A percentile compares a stretch with the other conserved stretches of the same genome.
These are phyloP conservation scores for Balakata baccata DNA, from an alignment of 345 rosid genomes.

Conservation along the genomic window DNA sequence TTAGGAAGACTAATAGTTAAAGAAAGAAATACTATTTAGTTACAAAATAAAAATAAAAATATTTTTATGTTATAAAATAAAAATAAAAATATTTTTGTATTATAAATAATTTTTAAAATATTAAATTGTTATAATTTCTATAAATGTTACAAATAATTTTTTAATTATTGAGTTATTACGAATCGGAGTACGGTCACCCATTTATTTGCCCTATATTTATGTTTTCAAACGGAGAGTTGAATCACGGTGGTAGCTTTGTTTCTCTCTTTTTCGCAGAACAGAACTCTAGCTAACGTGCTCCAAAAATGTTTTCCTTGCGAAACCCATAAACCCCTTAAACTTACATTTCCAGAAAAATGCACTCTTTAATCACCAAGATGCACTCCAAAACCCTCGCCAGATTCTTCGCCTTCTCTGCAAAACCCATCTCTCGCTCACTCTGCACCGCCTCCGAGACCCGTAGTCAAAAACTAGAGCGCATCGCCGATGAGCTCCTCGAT, in stretches of 20 bases:
- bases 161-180: no score
- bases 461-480: conserved; percentile 77
- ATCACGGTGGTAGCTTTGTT: neutral
- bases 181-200: no score
- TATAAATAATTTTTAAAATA: no score
- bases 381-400: conserved; percentile 24
- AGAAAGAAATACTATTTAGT: no score
- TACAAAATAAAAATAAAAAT: no score
- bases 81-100: no score
- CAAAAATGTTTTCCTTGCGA: neutral
- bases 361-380: conserved; percentile 1
- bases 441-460: conserved; percentile 31
- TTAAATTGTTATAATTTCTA: no score
- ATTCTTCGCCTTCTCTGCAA: conserved; percentile 15
- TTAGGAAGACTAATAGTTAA: no score
- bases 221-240: neutral
- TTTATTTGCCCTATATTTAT: no score
- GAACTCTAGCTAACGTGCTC: neutral
- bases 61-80: no score
- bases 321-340: neutral
- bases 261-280: neutral
- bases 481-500: conserved; percentile 67
- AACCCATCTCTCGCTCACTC: conserved; percentile 27
- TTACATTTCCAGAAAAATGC: neutral
- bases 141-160: no score